Base-by-base conservation (phyloP, 768 basidiomycete species). In the Xerocomellus intermedius region DNA sequence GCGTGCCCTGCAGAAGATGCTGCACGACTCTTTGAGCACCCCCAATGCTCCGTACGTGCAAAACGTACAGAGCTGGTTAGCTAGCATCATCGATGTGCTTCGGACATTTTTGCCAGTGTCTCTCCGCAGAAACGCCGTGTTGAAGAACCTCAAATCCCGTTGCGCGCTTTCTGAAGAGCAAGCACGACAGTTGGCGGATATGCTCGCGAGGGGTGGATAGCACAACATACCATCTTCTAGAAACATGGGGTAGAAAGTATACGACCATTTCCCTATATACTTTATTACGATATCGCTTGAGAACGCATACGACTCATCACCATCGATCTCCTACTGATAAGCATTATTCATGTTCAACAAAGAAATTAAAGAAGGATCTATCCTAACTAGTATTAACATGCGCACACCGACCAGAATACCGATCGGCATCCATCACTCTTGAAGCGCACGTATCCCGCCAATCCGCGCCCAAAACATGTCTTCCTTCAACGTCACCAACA, bases 391-490 rank as follows among this genome's bases (percentile, higher is more conserved):
- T n/a, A n/a, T n/a, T 10, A 37, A 26, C 38, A 33, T 32, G 30
- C 19, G 39, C 26, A 17, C 26, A 17, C 6, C 19, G 26, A 24
- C 24, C 28, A 8, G 28, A 30, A 8, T 8, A 30, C 28, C 28
- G 28, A 30, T 30, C 8, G 2, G 9, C 9, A 10, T 9, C 28
- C 10, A 44, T 50, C 52, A 61, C 16, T 19, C 51, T 22, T 49
- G 53, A 37, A 43, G 46, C 8, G 54, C 43, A 39, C 65, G 64
- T 48, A 75, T 50, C 7, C 79, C 84, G 1, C 92, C 92, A 44
- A 91, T 71, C 50, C 92, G 74, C 21, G 91, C 87, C 87, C 84
- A 93, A 68, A 89, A 94, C 89, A 94, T 88, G 41, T 89, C 86
- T 68, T 93, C 89, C 55, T 84, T 81, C 59, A 94, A 68, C 42